Percentiles rank a stretch among this genome's conserved stretches.
These are phyloP conservation scores for Xylariaceae sp. DNA, from an alignment of 2,329 filamentous ascomycete genomes.

Conservation along the genomic window DNA sequence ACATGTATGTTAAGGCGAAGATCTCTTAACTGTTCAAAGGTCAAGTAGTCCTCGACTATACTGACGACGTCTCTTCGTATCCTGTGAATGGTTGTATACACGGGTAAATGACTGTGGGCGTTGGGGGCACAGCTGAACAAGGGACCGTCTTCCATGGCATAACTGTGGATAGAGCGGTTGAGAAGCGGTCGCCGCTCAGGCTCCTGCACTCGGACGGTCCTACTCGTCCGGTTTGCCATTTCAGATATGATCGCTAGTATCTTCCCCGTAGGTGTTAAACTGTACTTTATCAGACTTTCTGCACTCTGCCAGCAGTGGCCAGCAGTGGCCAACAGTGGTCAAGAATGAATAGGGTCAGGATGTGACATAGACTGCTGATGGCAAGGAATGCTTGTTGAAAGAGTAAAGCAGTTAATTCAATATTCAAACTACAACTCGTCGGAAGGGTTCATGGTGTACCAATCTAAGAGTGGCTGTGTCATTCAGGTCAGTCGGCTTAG, in stretches of 20 bases:
- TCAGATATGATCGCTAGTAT: slow-evolving; percentile 2
- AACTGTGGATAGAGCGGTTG: slow-evolving; percentile 44
- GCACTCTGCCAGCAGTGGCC: too few species aligned
- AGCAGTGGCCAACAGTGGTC: neutral
- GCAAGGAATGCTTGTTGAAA: too few species aligned
- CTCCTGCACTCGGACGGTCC: slow-evolving; percentile 33
- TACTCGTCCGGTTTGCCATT: slow-evolving; percentile 32
- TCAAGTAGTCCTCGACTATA: slow-evolving; percentile 69
- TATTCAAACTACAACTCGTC: too few species aligned
- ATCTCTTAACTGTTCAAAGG: slow-evolving; percentile 77
- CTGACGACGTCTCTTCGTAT: slow-evolving; percentile 69
- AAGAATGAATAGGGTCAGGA: neutral
- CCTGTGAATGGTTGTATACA: slow-evolving; percentile 80
- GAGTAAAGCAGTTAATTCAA: too few species aligned
- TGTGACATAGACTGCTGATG: neutral
- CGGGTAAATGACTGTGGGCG: slow-evolving; percentile 68
- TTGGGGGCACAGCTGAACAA: slow-evolving; percentile 63
- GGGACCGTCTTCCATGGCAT: slow-evolving; percentile 48
- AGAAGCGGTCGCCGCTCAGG: slow-evolving; percentile 48
- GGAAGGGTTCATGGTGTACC: too few species aligned
- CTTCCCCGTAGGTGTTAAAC: neutral
- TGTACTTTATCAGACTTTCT: neutral
- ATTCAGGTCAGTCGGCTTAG: too few species aligned
- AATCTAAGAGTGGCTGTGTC: too few species aligned
- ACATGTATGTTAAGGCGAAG: slow-evolving; percentile 83